These are phyloP conservation scores for Podospora appendiculata DNA, from an alignment of 495 filamentous ascomycete species.

Conservation along the genomic window DNA sequence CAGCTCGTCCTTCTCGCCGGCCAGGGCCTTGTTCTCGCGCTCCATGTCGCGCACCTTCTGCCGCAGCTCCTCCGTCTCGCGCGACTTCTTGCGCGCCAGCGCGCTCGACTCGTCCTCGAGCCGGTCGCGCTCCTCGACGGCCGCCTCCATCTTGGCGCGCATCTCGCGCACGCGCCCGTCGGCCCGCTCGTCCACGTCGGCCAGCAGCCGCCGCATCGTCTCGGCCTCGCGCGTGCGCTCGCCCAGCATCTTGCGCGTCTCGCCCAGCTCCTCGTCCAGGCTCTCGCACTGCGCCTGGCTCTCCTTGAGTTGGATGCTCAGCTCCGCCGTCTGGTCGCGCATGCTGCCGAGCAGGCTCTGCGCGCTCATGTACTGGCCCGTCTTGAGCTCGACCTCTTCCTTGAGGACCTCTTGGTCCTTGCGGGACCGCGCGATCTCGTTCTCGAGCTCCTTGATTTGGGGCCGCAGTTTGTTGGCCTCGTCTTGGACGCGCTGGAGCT, in stretches of 20 bases:
- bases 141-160: conserved; percentile 79
- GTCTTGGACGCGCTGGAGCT: conserved; percentile 62
- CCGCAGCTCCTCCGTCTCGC: conserved; percentile 84
- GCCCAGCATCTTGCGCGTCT: conserved; percentile 77
- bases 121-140: conserved; percentile 84
- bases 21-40: conserved; percentile 61
- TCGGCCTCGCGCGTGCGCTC: conserved; percentile 93
- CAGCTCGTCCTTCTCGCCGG: conserved; percentile 57
- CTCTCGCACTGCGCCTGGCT: conserved; percentile 72
- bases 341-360: conserved; percentile 82
- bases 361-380: conserved; percentile 74
- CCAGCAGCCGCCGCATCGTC: conserved; percentile 84
- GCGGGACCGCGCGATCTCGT: conserved; percentile 55
- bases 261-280: conserved; percentile 87
- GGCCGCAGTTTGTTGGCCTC: conserved; percentile 56
- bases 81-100: conserved; percentile 62
- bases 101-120: conserved; percentile 84
- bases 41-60: conserved; percentile 73
- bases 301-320: conserved; percentile 91
- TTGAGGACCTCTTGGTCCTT: conserved; percentile 58
- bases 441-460: conserved; percentile 63
- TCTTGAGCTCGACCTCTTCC: conserved; percentile 79
- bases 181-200: conserved; percentile 76
- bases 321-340: conserved; percentile 83
- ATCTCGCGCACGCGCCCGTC: conserved; percentile 78